Percentiles rank a stretch among this genome's conserved stretches.
Evolutionary conservation across 225 moss, liverwort and hornwort genomes (phyloP).

Genomic region (Bryoerythrophyllum caledonicum): DNA sequence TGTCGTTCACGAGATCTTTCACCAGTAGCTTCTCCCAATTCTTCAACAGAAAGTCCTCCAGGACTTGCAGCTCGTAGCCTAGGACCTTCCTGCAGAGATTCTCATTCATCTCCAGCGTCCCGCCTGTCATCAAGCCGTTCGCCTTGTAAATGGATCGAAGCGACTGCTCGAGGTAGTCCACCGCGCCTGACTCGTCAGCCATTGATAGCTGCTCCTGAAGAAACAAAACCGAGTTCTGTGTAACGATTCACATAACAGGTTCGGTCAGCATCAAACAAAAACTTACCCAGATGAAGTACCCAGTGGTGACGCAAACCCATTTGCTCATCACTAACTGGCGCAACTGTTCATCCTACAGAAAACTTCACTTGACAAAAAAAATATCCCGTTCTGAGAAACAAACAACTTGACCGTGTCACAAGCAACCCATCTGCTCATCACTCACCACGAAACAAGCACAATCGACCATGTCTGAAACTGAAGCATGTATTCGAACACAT

Average conservation of each 20-base stretch:
- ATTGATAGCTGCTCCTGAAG: background rate
- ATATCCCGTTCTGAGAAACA: background rate
- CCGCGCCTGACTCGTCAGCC: background rate
- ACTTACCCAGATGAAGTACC: background rate
- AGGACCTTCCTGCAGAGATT: background rate
- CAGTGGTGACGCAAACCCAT: too few species aligned
- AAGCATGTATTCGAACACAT: background rate
- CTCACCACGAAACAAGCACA: background rate
- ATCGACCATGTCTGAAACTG: background rate
- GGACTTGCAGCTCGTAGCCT: background rate
- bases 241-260: background rate
- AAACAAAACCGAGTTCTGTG: background rate
- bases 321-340: too few species aligned
- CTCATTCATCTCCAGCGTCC: slow-evolving; percentile 2
- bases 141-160: slow-evolving; percentile 13
- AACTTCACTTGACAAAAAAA: too few species aligned
- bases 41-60: background rate
- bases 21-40: background rate
- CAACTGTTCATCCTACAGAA: too few species aligned
- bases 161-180: slow-evolving; percentile 16
- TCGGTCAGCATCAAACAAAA: background rate
- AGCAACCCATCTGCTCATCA: background rate
- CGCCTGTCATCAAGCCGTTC: background rate
- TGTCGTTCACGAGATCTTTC: background rate
- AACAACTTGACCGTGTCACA: background rate